phyloP scores from a whole-genome alignment of 805 yeast genomes.

The Diddensiella transvaalensis region DNA sequence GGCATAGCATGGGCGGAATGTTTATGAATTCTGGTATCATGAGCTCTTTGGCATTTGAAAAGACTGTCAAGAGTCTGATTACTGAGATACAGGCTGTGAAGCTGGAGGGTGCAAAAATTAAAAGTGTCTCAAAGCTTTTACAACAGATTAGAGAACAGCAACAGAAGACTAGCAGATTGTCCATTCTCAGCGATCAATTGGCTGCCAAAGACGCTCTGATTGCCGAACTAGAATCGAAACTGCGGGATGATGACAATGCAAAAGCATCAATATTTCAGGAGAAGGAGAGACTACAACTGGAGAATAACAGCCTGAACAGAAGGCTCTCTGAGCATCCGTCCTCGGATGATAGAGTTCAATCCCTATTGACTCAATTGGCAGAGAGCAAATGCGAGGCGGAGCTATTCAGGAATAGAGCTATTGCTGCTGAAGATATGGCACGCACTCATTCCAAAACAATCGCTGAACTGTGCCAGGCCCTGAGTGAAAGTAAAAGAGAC shows the following conservation, averaged over 20 bases:
- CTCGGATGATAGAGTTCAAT: not conserved
- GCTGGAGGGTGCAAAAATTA: constrained; percentile 34
- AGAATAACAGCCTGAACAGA: not conserved
- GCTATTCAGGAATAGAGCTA: constrained; percentile 9
- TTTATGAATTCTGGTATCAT: constrained; percentile 32
- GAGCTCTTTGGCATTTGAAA: constrained; percentile 31
- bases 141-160: constrained; percentile 29
- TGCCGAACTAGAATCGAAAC: constrained; percentile 16
- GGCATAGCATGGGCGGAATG: constrained; percentile 34
- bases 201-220: constrained; percentile 17
- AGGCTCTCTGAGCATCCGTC: not conserved
- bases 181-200: constrained; percentile 14
- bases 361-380: constrained; percentile 6
- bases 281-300: constrained; percentile 4
- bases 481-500: not conserved
- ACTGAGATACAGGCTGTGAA: constrained; percentile 32
- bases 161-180: constrained; percentile 13
- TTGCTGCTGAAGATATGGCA: constrained; percentile 15
- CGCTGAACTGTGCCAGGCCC: constrained; percentile 12
- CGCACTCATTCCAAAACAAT: constrained; percentile 12
- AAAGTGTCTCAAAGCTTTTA: constrained; percentile 29
- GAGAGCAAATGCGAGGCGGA: constrained; percentile 6
- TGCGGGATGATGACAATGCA: constrained; percentile 9
- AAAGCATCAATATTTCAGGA: constrained; percentile 3
- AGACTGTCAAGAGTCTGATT: constrained; percentile 33